Evolutionary conservation across 257 asterid species (phyloP), one percentile per base, ranked within the genome.

Genomic region (Cordia subcordata): DNA sequence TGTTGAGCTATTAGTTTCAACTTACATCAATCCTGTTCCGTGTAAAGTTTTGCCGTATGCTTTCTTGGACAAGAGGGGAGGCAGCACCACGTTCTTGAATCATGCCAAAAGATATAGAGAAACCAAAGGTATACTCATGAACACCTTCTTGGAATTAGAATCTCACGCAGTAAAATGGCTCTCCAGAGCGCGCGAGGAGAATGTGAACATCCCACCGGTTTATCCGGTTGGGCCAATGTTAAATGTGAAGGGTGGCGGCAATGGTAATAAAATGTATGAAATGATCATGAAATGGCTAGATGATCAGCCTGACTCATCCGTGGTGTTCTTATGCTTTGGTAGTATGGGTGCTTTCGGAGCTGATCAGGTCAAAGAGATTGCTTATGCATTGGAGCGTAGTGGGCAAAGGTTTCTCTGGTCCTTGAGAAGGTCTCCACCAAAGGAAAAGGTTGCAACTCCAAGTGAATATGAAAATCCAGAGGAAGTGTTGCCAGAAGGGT

Each of bases 81-180:
- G 64, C 0, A 10, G 62, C 10, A 14, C 37, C 18, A 14, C 10
- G 21, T 66, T 49, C 49, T 17, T 75, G 20, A 60, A 42, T 13
- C 19, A 9, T 11, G 65, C 66, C 0, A 62, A n/a, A 56, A 42
- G 53, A 49, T 57, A 35, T 10, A 68, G 59, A 50, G 73, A 67
- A 44, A 47, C 80, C 1, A 66, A 70, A 23, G 80, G 68, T 4
- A 62, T 70, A 10, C 11, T 78, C 11, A 20, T 74, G 15, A 78
- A 78, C 49, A 78, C 83, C 0, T 77, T 74, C 49, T 35, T 13
- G 27, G 83, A 64, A 19, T 49, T 77, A 2, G 80, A 78, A 27
- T 20, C 70, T 16, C 63, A 67, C 0, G 75, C 80, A 0, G 3
- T 70, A 18, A 37, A 61, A 57, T 63, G 62, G 49, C 61, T 78